phyloP scores from a whole-genome alignment of 1,284 basidiomycete genomes.

The Phellopilus nigrolimitatus region DNA sequence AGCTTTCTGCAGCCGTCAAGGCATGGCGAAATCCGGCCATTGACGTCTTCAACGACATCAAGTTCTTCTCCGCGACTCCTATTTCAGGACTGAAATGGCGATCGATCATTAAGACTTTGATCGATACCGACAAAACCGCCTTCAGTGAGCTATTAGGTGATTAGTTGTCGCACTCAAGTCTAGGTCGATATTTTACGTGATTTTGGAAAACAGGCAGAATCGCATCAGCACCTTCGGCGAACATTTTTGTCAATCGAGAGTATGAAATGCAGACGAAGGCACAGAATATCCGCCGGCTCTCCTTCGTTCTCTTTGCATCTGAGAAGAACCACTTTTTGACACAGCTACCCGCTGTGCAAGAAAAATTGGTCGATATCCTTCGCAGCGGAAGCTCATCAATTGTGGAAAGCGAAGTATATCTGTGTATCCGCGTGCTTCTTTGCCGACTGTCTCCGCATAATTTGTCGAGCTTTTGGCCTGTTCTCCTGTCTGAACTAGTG shows the following conservation, averaged over 20 bases:
- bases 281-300: slow-evolving; percentile 82
- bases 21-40: slow-evolving; percentile 80
- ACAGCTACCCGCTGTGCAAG: slow-evolving; percentile 90
- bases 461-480: slow-evolving; percentile 94
- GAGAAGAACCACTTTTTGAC: slow-evolving; percentile 89
- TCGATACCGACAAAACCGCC: slow-evolving; percentile 85
- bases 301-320: slow-evolving; percentile 80
- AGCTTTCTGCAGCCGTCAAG: slow-evolving; percentile 74
- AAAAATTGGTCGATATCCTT: slow-evolving; percentile 93
- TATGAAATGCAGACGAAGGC: slow-evolving; percentile 90
- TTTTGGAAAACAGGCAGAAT: slow-evolving; percentile 57
- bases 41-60: slow-evolving; percentile 82
- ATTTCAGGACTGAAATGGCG: slow-evolving; percentile 65
- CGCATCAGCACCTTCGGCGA: slow-evolving; percentile 82
- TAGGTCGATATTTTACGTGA: slow-evolving; percentile 15
- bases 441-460: slow-evolving; percentile 92
- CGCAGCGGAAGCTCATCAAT: slow-evolving; percentile 77
- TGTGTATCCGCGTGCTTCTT: slow-evolving; percentile 88
- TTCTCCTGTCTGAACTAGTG: slow-evolving; percentile 89
- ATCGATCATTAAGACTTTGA: slow-evolving; percentile 73
- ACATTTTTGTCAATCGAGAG: slow-evolving; percentile 96
- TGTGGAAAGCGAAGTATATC: slow-evolving; percentile 91
- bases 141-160: slow-evolving; percentile 80
- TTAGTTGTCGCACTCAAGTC: slow-evolving; percentile 22
- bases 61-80: slow-evolving; percentile 77